Evolutionary conservation across 2,329 filamentous ascomycete genomes (phyloP).

Genomic region (Ophiostoma quercus): DNA sequence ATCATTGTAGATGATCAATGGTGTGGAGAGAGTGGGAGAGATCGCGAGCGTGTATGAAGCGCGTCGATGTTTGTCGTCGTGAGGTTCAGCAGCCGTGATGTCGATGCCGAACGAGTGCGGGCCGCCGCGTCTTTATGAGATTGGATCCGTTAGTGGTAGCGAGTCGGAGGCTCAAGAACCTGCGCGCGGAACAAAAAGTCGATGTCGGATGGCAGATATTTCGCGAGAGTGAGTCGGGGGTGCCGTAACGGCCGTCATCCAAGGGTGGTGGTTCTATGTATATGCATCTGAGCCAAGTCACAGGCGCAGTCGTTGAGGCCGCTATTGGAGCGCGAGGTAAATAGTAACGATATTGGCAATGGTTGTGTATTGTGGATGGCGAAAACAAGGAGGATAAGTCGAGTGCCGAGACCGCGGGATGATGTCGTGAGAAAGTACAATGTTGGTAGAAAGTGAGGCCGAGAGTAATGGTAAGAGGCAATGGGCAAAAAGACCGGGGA

Average conservation of each 20-base stretch:
- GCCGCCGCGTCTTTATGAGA: not conserved
- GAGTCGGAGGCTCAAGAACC: not conserved
- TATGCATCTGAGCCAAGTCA: conserved; percentile 25
- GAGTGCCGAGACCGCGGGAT: not conserved
- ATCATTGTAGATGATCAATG: conserved; percentile 20
- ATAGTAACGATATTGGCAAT: not conserved
- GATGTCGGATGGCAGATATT: not conserved
- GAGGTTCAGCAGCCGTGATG: not conserved
- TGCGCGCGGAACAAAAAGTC: conserved; percentile 11
- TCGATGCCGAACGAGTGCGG: not conserved
- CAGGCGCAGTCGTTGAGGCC: conserved; percentile 8
- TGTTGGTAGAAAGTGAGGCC: not conserved
- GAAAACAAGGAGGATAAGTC: not conserved
- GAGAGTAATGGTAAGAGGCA: conserved; percentile 1
- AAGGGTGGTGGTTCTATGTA: conserved; percentile 17
- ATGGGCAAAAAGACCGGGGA: conserved; percentile 7
- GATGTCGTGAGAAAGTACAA: not conserved
- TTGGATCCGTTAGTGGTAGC: not conserved
- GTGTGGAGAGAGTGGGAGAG: not conserved
- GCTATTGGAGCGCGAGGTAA: conserved; percentile 9
- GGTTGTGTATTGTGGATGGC: not conserved
- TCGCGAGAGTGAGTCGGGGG: conserved; percentile 1
- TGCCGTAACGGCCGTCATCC: conserved; percentile 27
- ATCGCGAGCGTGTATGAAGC: not conserved
- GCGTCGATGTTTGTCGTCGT: not conserved